A percentile compares a stretch with the other conserved stretches of the same genome.
Evolutionary conservation across 768 basidiomycete species (phyloP).

Genomic region (Amanita subjunquillea): DNA sequence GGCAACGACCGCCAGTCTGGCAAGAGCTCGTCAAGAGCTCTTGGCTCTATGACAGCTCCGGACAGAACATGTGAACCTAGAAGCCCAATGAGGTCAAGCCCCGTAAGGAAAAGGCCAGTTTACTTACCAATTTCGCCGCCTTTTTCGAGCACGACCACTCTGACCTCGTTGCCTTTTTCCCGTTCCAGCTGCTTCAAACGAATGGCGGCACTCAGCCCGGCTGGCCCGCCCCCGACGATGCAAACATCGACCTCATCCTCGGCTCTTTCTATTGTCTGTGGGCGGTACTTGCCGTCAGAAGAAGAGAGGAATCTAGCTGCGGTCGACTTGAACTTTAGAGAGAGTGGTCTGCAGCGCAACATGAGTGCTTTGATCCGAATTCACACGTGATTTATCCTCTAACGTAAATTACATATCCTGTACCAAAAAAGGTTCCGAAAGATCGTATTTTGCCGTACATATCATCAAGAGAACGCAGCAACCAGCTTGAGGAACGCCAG

Average conservation of each 20-base stretch:
- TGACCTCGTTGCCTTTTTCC: slow-evolving; percentile 67
- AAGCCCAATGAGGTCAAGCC: not conserved
- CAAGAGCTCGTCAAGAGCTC: slow-evolving; percentile 82
- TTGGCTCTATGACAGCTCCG: slow-evolving; percentile 90
- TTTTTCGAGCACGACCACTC: slow-evolving; percentile 94
- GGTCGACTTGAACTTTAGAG: not conserved
- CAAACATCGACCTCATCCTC: slow-evolving; percentile 93
- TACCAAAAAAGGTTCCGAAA: not conserved
- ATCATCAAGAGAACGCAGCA: slow-evolving; percentile 19
- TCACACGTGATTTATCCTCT: not conserved
- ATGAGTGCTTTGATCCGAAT: not conserved
- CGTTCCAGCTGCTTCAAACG: slow-evolving; percentile 86
- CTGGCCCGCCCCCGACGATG: slow-evolving; percentile 94
- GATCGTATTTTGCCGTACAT: not conserved
- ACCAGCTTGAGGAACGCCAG: slow-evolving; percentile 31
- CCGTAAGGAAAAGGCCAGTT: not conserved
- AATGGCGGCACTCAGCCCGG: slow-evolving; percentile 93
- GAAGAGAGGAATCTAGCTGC: not conserved
- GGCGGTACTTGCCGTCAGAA: not conserved
- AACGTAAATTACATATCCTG: not conserved
- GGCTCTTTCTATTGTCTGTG: slow-evolving; percentile 52
- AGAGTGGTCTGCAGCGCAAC: not conserved
- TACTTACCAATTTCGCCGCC: slow-evolving; percentile 82
- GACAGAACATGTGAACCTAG: slow-evolving; percentile 90
- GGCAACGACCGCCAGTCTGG: slow-evolving; percentile 65